Evolutionary conservation across 345 rosid genomes (phyloP), one percentile per base, ranked within the genome.

Genomic region (Gossypium mustelinum): DNA sequence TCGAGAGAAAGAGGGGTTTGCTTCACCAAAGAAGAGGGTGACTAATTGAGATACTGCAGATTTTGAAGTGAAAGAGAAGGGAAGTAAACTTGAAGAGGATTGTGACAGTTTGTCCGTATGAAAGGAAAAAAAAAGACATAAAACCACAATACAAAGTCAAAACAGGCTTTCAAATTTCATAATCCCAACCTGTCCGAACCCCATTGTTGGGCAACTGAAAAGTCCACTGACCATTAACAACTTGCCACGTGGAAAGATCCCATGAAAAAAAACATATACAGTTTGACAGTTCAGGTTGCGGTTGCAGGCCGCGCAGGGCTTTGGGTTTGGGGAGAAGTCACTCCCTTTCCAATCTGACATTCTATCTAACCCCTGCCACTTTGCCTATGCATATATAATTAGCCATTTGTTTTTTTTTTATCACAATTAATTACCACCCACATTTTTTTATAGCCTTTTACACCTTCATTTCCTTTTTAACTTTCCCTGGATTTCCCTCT

Each of bases 41-140:
- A 29, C 39, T 29, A 29, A 29, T 11, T 66, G 70, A 20, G 11
- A 11, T 48, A 2, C 52, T 48, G 52, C 20, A 27, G 13, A 16
- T 51, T 34, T 25, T 51, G 59, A 51, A 69, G 72, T 68, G 65
- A 2, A 55, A 45, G 66, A 82, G 84, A 76, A 64, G 81, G 29
- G 48, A 25, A 72, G 78, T 75, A 73, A 66, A 68, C 78, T 68
- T 85, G 83, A 27, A 56, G 60, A 56, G 27, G 75, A 69, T 1
- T 13, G 72, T 13, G 72, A 68, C 72, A 13, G 18, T 47, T 68
- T 68, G 41, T 68, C 71, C 56, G 20, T 56, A 9, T 8, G 9
- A 12, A 12, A 7, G 20, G 18, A 67, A 48, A 50, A 68, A 68
- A 12, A 41, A n/a, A n/a, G 22, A 20, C 29, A 47, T 25, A 55